These are phyloP conservation scores for Rubia balearica DNA, from an alignment of 305 asterid species.

Conservation along the genomic window DNA sequence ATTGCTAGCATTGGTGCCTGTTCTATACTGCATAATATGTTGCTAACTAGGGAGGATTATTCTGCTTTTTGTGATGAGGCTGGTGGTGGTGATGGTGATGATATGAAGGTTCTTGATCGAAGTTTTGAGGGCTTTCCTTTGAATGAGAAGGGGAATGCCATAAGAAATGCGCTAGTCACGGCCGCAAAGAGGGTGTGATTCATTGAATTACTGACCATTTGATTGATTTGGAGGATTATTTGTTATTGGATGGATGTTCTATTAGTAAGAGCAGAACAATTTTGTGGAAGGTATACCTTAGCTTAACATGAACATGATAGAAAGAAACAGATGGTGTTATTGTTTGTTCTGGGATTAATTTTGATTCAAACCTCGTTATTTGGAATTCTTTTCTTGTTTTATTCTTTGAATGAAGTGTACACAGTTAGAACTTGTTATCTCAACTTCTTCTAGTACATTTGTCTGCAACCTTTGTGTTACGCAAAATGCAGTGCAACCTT, in stretches of 20 bases:
- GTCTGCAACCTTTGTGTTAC: neutral
- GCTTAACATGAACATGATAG: neutral
- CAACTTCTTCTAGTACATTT: neutral
- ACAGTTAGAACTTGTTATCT: neutral
- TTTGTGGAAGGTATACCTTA: constrained; percentile 16
- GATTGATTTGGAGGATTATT: neutral
- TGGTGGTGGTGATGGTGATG: constrained; percentile 39
- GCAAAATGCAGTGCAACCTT: neutral
- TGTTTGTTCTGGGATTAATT: neutral
- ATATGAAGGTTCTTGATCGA: constrained; percentile 14
- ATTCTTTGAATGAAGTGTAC: neutral
- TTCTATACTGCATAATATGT: constrained; percentile 76
- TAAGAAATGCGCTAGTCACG: constrained; percentile 45
- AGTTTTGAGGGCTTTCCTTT: constrained; percentile 17
- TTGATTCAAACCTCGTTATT: constrained; percentile 9
- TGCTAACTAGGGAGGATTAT: constrained; percentile 68
- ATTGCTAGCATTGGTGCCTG: constrained; percentile 77
- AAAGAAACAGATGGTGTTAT: constrained; percentile 7
- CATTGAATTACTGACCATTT: constrained; percentile 3
- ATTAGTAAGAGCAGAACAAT: constrained; percentile 9
- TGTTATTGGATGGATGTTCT: neutral
- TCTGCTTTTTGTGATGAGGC: constrained; percentile 49
- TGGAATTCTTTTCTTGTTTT: neutral
- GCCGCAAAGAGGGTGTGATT: constrained; percentile 27
- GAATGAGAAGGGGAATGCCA: constrained; percentile 26